phyloP scores from a whole-genome alignment of 257 asterid genomes.

The Euphrasia confusa region DNA sequence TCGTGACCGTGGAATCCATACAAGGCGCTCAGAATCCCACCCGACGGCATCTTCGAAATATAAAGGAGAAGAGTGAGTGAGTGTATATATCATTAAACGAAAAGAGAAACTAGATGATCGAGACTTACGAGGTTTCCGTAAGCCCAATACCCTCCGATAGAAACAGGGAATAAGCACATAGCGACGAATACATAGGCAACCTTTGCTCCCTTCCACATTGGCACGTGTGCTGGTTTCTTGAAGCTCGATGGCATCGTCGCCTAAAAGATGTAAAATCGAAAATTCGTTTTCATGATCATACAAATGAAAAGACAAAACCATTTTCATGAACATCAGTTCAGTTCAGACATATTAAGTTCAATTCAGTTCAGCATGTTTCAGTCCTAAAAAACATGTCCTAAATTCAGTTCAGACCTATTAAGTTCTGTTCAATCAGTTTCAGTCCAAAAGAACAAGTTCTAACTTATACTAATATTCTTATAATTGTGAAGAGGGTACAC shows the following conservation, averaged over 20 bases:
- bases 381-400: no score
- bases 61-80: background rate
- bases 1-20: slow-evolving; percentile 76
- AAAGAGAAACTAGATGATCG: no score
- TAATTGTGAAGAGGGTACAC: no score
- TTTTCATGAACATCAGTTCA: no score
- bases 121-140: slow-evolving; percentile 87
- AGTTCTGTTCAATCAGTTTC: no score
- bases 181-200: slow-evolving; percentile 79
- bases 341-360: no score
- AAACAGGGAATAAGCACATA: slow-evolving; percentile 83
- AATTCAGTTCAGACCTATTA: no score
- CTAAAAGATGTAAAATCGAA: slow-evolving; percentile 32
- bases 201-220: slow-evolving; percentile 99
- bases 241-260: slow-evolving; percentile 99
- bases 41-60: slow-evolving; percentile 74
- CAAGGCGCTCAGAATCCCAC: slow-evolving; percentile 77
- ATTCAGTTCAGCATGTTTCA: no score
- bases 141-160: slow-evolving; percentile 98
- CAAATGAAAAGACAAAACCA: no score
- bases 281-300: background rate
- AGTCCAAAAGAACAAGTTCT: no score
- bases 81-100: no score
- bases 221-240: slow-evolving; percentile 93
- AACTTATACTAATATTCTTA: no score